Percentiles rank a stretch among this genome's conserved stretches.
phyloP scores from a whole-genome alignment of 371 early-diverging fungal genomes.

The Actinomucor elegans region DNA sequence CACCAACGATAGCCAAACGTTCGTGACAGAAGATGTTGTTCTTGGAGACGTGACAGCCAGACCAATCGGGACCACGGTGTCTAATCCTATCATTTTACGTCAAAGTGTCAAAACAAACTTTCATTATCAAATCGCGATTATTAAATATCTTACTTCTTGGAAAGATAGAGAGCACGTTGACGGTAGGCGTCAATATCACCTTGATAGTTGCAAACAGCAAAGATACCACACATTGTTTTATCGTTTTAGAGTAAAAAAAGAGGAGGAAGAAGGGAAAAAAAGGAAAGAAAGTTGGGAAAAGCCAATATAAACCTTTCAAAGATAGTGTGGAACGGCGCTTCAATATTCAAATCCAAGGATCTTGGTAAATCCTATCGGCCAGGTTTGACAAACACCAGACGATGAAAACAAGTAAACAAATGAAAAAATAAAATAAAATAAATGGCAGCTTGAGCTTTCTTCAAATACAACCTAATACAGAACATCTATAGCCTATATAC shows the following conservation, averaged over 20 bases:
- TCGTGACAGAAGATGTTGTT: conserved; percentile 93
- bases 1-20: conserved; percentile 95
- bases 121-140: neutral
- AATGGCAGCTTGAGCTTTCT: too few relatives aligned
- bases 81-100: conserved; percentile 58
- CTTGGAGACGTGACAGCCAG: conserved; percentile 76
- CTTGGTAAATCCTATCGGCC: too few relatives aligned
- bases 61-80: conserved; percentile 98
- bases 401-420: too few relatives aligned
- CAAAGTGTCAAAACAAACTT: neutral
- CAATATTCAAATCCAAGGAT: too few relatives aligned
- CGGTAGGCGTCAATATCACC: conserved; percentile 79
- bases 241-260: neutral
- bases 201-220: conserved; percentile 86
- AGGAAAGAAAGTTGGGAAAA: conserved; percentile 1
- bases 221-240: conserved; percentile 92
- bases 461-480: too few relatives aligned
- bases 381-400: too few relatives aligned
- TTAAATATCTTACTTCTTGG: conserved; percentile 74
- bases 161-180: conserved; percentile 78
- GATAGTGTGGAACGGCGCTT: too few relatives aligned
- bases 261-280: neutral
- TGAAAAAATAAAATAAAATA: too few relatives aligned
- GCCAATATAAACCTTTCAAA: neutral
- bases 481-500: too few relatives aligned